phyloP scores from a whole-genome alignment of 441 rosid genomes.

The Capsella rubella region DNA sequence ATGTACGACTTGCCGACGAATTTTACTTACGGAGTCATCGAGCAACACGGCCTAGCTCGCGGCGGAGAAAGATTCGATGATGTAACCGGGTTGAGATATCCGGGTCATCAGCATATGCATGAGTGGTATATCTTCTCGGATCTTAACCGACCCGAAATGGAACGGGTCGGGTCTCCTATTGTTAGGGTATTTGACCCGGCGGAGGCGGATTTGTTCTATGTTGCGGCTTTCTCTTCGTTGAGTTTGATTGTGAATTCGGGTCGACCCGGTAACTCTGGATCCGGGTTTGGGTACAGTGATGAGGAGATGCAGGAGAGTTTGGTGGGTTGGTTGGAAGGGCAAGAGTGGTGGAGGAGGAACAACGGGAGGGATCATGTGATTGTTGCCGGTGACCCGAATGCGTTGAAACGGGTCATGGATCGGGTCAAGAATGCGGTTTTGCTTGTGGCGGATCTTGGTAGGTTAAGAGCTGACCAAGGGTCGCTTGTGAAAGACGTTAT shows the following conservation, averaged over 20 bases:
- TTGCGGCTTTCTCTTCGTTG: constrained; percentile 76
- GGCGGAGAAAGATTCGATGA: constrained; percentile 48
- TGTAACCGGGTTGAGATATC: constrained; percentile 57
- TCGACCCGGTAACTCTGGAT: constrained; percentile 41
- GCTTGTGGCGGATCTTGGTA: constrained; percentile 74
- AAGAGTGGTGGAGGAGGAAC: constrained; percentile 79
- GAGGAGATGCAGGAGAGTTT: constrained; percentile 74
- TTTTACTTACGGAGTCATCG: constrained; percentile 74
- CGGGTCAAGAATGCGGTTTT: constrained; percentile 66
- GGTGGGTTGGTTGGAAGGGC: constrained; percentile 74
- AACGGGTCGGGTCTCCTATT: constrained; percentile 63
- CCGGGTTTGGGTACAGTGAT: constrained; percentile 56
- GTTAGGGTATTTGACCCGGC: constrained; percentile 62
- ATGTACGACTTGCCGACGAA: constrained; percentile 78
- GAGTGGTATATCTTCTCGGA: constrained; percentile 81
- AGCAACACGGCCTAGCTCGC: constrained; percentile 64
- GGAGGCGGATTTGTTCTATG: constrained; percentile 80
- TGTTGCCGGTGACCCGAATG: constrained; percentile 80
- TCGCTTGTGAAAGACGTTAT: constrained; percentile 86
- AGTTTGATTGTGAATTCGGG: constrained; percentile 68
- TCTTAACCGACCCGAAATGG: constrained; percentile 52
- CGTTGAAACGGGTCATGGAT: constrained; percentile 63
- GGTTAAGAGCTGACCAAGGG: constrained; percentile 76
- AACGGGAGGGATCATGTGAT: constrained; percentile 78
- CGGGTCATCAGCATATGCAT: constrained; percentile 94